Conservation (phyloP, 768 basidiomycete genomes). For the Suillus brevipes region DNA sequence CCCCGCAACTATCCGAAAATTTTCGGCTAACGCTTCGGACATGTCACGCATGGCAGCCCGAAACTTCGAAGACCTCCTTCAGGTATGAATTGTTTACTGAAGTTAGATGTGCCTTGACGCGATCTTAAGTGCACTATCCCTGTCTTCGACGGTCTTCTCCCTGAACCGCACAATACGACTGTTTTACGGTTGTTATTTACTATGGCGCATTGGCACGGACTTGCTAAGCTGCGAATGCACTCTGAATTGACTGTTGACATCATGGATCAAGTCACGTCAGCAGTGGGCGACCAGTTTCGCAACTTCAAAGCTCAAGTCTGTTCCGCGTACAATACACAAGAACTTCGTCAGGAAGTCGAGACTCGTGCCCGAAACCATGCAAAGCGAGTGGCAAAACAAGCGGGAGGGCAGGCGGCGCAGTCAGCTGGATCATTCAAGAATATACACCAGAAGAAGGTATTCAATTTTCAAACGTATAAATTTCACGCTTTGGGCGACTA, state of each 20-base stretch:
- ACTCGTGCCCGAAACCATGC: not conserved
- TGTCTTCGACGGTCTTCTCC: conserved; percentile 28
- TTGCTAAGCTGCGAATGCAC: not conserved
- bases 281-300: not conserved
- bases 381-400: conserved; percentile 14
- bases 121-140: conserved; percentile 31
- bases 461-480: conserved; percentile 28
- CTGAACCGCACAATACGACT: conserved; percentile 7
- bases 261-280: not conserved
- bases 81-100: conserved; percentile 11
- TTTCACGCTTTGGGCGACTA: conserved; percentile 26
- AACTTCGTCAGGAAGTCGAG: not conserved
- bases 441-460: not conserved
- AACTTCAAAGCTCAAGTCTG: not conserved
- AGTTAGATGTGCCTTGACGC: not conserved
- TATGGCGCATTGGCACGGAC: conserved; percentile 16
- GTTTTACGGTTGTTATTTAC: conserved; percentile 12
- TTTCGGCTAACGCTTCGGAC: conserved; percentile 32
- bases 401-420: too few species aligned
- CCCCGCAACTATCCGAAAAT: conserved; percentile 27
- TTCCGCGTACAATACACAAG: not conserved
- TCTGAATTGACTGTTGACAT: not conserved
- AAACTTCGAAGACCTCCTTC: conserved; percentile 38
- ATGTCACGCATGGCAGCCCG: conserved; percentile 36
- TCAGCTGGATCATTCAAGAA: too few species aligned